phyloP scores from a whole-genome alignment of 495 filamentous ascomycete genomes.

The Aspergillus baeticus region DNA sequence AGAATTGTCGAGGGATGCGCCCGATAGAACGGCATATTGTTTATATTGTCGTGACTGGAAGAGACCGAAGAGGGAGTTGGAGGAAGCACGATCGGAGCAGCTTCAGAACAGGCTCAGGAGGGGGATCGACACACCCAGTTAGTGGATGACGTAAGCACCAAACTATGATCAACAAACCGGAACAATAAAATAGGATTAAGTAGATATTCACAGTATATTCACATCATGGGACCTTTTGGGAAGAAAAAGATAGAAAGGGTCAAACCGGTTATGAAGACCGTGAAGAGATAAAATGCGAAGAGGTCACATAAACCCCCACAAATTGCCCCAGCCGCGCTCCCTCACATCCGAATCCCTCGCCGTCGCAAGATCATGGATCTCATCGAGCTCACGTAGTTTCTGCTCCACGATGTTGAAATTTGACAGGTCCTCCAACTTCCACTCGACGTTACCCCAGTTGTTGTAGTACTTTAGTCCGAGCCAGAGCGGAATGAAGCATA shows the following conservation, averaged over 20 bases:
- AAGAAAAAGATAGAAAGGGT: no score
- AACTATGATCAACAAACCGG: no score
- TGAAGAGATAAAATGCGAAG: no score
- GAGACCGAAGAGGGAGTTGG: no score
- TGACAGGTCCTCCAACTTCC: constrained; percentile 30
- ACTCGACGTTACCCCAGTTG: constrained; percentile 20
- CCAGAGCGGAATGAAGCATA: constrained; percentile 32
- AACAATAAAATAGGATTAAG: no score
- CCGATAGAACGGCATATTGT: constrained; percentile 10
- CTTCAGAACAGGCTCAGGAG: no score
- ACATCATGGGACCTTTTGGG: no score
- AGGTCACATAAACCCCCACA: constrained; percentile 18
- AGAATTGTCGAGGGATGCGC: constrained; percentile 21
- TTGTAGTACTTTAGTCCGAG: constrained; percentile 27
- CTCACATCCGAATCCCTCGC: constrained; percentile 1
- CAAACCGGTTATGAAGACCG: no score
- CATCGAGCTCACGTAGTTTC: constrained; percentile 16
- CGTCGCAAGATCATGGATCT: constrained; percentile 17
- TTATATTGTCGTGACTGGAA: neutral
- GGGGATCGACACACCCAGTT: no score
- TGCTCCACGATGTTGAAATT: constrained; percentile 14
- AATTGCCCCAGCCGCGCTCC: constrained; percentile 15
- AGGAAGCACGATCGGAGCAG: no score
- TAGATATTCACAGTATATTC: no score
- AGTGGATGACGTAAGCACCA: no score